A percentile compares a stretch with the other conserved stretches of the same genome.
These are phyloP conservation scores for Serpula lacrymans DNA, from an alignment of 768 basidiomycete species.

Conservation along the genomic window DNA sequence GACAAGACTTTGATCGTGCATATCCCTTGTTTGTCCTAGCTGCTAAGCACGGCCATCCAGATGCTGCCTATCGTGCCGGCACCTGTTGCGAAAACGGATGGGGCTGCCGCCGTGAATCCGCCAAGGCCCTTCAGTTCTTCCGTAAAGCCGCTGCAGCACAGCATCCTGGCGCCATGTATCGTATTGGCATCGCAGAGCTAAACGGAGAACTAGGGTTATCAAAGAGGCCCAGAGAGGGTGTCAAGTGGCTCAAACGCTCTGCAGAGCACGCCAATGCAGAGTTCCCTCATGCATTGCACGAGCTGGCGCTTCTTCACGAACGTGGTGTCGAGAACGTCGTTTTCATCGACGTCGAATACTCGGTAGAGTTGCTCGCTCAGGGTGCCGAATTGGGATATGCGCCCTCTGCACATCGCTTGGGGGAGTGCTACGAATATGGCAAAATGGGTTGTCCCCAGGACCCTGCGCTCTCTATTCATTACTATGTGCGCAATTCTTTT, in stretches of 20 bases:
- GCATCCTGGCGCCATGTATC: conserved; percentile 95
- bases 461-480: conserved; percentile 95
- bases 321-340: conserved; percentile 98
- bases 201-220: conserved; percentile 90
- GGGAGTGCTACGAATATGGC: conserved; percentile 99
- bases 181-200: conserved; percentile 92
- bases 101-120: conserved; percentile 91
- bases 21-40: conserved; percentile 95
- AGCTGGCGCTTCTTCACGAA: conserved; percentile 90
- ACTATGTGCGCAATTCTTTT: conserved; percentile 81
- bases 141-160: conserved; percentile 88
- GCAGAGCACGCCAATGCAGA: conserved; percentile 93
- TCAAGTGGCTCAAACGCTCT: conserved; percentile 97
- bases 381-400: conserved; percentile 96
- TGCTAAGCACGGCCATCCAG: conserved; percentile 95
- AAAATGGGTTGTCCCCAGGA: conserved; percentile 98
- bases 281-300: conserved; percentile 95
- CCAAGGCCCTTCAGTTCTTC: conserved; percentile 90
- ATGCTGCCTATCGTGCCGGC: conserved; percentile 92
- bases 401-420: conserved; percentile 90
- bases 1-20: conserved; percentile 96
- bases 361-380: conserved; percentile 90
- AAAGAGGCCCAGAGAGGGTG: conserved; percentile 90
- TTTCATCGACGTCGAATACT: conserved; percentile 95
- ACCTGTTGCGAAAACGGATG: conserved; percentile 99